Conservation (phyloP, 169 alveolate species). For the Plasmodium knowlesi region DNA sequence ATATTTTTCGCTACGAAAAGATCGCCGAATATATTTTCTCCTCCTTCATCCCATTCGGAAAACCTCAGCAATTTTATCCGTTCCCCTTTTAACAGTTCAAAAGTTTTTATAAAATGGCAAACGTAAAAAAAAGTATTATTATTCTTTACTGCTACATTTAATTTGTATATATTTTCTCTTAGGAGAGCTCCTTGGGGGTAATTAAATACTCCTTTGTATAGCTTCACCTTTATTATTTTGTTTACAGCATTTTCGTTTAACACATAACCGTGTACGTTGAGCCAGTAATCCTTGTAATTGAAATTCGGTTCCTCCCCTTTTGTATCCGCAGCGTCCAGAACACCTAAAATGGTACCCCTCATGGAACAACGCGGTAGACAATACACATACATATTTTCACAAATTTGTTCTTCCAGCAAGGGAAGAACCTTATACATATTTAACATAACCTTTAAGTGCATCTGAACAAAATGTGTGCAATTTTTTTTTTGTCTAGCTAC, state of each 20-base stretch:
- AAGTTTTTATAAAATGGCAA: constrained; percentile 9
- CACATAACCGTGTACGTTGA: constrained; percentile 55
- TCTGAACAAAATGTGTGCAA: neutral
- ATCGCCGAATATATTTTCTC: neutral
- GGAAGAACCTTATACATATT: constrained; percentile 52
- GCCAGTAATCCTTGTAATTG: constrained; percentile 46
- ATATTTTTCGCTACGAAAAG: neutral
- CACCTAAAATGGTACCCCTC: constrained; percentile 45
- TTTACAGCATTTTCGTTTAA: constrained; percentile 18
- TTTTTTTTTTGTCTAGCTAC: constrained; percentile 12
- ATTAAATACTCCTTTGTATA: constrained; percentile 62
- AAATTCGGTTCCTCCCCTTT: constrained; percentile 1
- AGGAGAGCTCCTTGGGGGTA: constrained; percentile 53
- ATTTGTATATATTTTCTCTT: constrained; percentile 53
- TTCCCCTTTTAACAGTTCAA: neutral
- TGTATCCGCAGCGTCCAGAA: neutral
- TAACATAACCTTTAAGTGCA: constrained; percentile 41
- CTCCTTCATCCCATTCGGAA: constrained; percentile 13
- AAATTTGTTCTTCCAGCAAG: neutral
- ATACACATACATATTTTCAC: constrained; percentile 45
- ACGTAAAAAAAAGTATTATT: constrained; percentile 32
- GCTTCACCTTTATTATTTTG: constrained; percentile 37
- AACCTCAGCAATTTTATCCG: neutral
- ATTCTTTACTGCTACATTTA: constrained; percentile 18
- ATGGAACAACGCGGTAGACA: constrained; percentile 67